A percentile compares a stretch with the other conserved stretches of the same genome.
These are phyloP conservation scores for Aquilaria sinensis DNA, from an alignment of 345 rosid species.

Conservation along the genomic window DNA sequence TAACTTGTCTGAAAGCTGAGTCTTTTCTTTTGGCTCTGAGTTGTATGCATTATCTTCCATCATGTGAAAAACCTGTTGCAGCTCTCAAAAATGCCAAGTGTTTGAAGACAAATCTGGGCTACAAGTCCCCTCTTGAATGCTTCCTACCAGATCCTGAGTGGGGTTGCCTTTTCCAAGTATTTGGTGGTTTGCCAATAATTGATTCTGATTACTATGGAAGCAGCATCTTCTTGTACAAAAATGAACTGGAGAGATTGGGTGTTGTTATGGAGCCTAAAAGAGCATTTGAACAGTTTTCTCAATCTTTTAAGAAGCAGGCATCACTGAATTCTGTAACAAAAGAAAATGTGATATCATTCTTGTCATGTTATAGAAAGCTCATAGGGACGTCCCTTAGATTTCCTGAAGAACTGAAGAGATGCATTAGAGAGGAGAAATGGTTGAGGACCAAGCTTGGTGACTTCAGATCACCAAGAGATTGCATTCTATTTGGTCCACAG, in stretches of 20 bases:
- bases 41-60: slow-evolving; percentile 22
- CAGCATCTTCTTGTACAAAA: slow-evolving; percentile 17
- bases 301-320: slow-evolving; percentile 31
- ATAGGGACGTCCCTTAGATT: slow-evolving; percentile 10
- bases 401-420: slow-evolving; percentile 25
- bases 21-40: slow-evolving; percentile 36
- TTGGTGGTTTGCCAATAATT: slow-evolving; percentile 36
- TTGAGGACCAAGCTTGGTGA: slow-evolving; percentile 53
- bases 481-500: slow-evolving; percentile 43
- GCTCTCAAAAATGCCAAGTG: slow-evolving; percentile 25
- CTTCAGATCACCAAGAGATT: slow-evolving; percentile 41
- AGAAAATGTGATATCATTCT: slow-evolving; percentile 24
- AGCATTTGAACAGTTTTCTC: slow-evolving; percentile 33
- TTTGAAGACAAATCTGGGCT: slow-evolving; percentile 47
- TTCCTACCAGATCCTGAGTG: slow-evolving; percentile 48
- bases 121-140: slow-evolving; percentile 40
- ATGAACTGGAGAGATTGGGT: slow-evolving; percentile 43
- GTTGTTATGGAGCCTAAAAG: slow-evolving; percentile 36
- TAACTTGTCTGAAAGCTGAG: slow-evolving; percentile 24
- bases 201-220: slow-evolving; percentile 36
- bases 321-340: slow-evolving; percentile 26
- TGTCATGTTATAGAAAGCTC: slow-evolving; percentile 40
- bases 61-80: slow-evolving; percentile 13
- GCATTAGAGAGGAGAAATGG: slow-evolving; percentile 44
- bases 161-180: slow-evolving; percentile 49